Evolutionary conservation across 1,284 basidiomycete genomes (phyloP).

Genomic region (Hypsizygus ulmarius): DNA sequence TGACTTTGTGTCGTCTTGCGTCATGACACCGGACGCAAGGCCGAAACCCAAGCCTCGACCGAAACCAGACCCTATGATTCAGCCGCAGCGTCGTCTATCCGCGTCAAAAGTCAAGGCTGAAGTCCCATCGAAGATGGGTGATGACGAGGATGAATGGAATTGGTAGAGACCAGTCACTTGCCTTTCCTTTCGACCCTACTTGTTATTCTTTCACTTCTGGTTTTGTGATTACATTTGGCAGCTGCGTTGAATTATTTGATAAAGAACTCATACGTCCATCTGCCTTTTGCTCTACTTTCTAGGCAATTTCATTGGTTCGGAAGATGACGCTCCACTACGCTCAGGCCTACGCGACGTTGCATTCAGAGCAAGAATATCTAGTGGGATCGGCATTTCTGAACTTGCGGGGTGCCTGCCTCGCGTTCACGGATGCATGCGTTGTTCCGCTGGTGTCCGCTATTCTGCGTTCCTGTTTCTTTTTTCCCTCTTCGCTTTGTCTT

Average conservation of each 20-base stretch:
- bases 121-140: constrained; percentile 16
- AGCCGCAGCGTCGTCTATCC: constrained; percentile 9
- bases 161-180: constrained; percentile 50
- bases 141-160: constrained; percentile 62
- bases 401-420: too few relatives aligned
- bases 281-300: background rate
- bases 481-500: too few relatives aligned
- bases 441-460: too few relatives aligned
- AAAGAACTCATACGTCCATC: background rate
- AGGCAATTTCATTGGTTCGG: background rate
- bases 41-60: constrained; percentile 12
- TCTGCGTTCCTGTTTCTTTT: too few relatives aligned
- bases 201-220: background rate
- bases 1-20: constrained; percentile 6
- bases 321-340: background rate
- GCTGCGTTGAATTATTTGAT: background rate
- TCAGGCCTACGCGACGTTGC: too few relatives aligned
- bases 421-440: too few relatives aligned
- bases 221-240: background rate
- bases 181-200: too few relatives aligned
- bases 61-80: constrained; percentile 4
- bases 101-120: background rate
- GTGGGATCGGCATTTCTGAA: too few relatives aligned
- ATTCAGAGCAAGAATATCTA: too few relatives aligned
- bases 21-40: constrained; percentile 16